A percentile compares a stretch with the other conserved stretches of the same genome.
Evolutionary conservation across 1,139 yeast species (phyloP).

Genomic region (Zygosaccharomyces sapae): DNA sequence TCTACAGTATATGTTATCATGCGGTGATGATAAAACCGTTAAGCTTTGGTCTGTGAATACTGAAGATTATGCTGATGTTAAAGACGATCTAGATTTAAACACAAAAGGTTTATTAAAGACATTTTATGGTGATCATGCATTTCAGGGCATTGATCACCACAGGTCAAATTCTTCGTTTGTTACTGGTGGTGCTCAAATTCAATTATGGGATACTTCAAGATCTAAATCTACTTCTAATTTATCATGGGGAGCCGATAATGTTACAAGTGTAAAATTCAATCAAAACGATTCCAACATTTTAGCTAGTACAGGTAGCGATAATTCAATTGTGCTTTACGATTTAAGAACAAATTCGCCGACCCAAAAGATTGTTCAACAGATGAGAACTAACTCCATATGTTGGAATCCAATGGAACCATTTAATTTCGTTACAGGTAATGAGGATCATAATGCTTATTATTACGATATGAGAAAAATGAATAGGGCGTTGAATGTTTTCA

Average conservation of each 20-base stretch:
- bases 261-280: conserved; percentile 78
- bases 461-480: conserved; percentile 95
- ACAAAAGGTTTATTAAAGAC: conserved; percentile 61
- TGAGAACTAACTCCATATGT: conserved; percentile 79
- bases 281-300: conserved; percentile 83
- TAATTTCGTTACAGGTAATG: conserved; percentile 86
- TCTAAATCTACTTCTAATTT: conserved; percentile 71
- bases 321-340: conserved; percentile 86
- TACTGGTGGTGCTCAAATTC: conserved; percentile 87
- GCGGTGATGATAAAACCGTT: conserved; percentile 88
- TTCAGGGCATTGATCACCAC: conserved; percentile 85
- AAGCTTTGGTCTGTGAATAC: conserved; percentile 67
- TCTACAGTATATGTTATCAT: conserved; percentile 64
- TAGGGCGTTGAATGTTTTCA: conserved; percentile 74
- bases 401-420: conserved; percentile 99
- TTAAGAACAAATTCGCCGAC: conserved; percentile 89
- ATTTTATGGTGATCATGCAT: conserved; percentile 77
- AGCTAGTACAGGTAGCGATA: conserved; percentile 90
- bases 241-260: conserved; percentile 95
- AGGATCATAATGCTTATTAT: conserved; percentile 89
- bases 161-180: conserved; percentile 68
- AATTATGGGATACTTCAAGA: conserved; percentile 84
- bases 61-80: conserved; percentile 39
- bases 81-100: conserved; percentile 32
- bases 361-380: conserved; percentile 77